Base-by-base conservation (phyloP, 257 asterid species). In the Plectranthus barbatus region DNA sequence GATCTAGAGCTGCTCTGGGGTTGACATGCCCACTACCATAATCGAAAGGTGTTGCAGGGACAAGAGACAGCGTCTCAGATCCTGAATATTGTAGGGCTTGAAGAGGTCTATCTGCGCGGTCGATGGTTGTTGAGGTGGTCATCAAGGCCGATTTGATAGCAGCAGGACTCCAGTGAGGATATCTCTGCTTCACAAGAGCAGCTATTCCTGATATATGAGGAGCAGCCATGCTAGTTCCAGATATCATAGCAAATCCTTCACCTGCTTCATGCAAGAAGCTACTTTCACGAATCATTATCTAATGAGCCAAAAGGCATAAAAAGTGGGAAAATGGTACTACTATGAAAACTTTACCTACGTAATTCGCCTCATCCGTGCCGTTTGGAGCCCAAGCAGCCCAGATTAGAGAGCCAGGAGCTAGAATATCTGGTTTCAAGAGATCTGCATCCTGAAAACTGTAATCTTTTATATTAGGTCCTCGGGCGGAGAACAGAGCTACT, bases 341-440 rank as follows among this genome's bases (percentile, higher is more conserved):
- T n/a, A 13, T 7, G 60, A 75, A 51, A n/a, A 74, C 48, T 68
- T 75, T 82, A 89, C 99, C 96, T 21, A 77, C 40, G 62, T 82
- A 90, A 76, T 93, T 84, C 15, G 97, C 80, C 75, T 93, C 96
- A 31, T 93, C 99, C 29, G 99, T 93, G 63, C 99, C 99, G 49
- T 90, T 87, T 20, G 84, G 96, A 61, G 97, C 75, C 99, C 99
- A 93, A 61, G 99, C 99, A 61, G 99, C 93, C 99, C 99, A 93
- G 58, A 93, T 93, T 10, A 93, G 86, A 76, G 95, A 85, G 53
- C 99, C 99, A 0, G 99, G 99, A 69, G 99, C 99, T 37, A 93
- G 83, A 73, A 93, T 93, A 70, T 93, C 99, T 1, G 99, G 99
- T 76, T 93, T 93, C 55, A 93, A 81, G 73, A 93, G 80, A 77